Evolutionary conservation across 1,139 yeast species (phyloP), one percentile per base, ranked within the genome.

Genomic region (Debaryomyces psychrophilus): DNA sequence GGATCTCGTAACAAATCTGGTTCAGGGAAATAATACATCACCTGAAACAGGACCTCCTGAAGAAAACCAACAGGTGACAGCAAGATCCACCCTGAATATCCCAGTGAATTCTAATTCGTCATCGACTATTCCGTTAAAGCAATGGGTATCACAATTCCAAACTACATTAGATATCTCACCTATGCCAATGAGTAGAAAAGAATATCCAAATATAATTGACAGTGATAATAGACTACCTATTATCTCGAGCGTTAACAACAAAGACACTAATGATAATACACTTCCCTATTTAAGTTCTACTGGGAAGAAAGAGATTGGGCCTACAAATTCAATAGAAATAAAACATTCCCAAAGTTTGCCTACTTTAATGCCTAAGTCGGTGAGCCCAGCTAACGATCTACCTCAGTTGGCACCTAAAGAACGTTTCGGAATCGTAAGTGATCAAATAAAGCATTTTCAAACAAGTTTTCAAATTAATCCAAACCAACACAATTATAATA

Each of bases 361-460:
- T 3, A 37, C 48, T 11, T 23, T 50, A 20, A 51, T 55, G 8
- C 56, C 57, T 18, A 56, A 56, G 31, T 52, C 60, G 20, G 23
- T 34, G 11, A 27, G 29, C 11, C 37, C 37, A 23, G 8, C 31
- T 3, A 40, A 31, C n/a, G 28, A 18, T 12, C 25, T 31, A 6
- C 8, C 27, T 12, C 37, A 14, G 14, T 14, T 31, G 22, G 37
- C 37, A 4, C 37, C 43, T 15, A 31, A 36, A 37, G 22, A 29
- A 33, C 27, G 26, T n/a, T 8, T 28, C 6, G 29, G 44, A 12
- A 28, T 44, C 28, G 38, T 42, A 9, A 55, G 57, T 38, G 70
- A 64, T 20, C 64, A 62, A 34, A 60, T 70, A 40, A 63, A 60
- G 45, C 59, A 59, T 49, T 71, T 65, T 52, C 73, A 68, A 50